Conservation (phyloP, 2,329 filamentous ascomycete species). For the Allantophomopsis lycopodina region DNA sequence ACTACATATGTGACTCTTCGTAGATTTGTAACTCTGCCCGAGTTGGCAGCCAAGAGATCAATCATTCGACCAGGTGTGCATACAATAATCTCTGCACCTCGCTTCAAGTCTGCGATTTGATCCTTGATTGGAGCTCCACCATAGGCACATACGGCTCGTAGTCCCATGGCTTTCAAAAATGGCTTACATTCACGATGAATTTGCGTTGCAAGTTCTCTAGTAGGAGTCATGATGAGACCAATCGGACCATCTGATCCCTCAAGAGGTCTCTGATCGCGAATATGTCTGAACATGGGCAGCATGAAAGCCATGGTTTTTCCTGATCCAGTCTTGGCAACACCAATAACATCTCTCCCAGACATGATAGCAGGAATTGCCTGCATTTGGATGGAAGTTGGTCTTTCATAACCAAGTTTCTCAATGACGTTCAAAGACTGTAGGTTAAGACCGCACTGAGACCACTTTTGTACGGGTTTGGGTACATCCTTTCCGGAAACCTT, state of each 20-base stretch:
- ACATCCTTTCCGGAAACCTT: conserved; percentile 82
- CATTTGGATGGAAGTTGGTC: conserved; percentile 85
- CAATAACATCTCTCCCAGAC: conserved; percentile 90
- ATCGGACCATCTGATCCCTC: conserved; percentile 80
- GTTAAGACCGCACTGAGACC: conserved; percentile 88
- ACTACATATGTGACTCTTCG: conserved; percentile 86
- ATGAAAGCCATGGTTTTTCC: conserved; percentile 95
- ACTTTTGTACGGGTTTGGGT: conserved; percentile 89
- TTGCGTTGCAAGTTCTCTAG: conserved; percentile 83
- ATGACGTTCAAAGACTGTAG: conserved; percentile 80
- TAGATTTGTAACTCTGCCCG: conserved; percentile 86
- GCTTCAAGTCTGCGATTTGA: conserved; percentile 91
- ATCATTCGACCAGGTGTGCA: conserved; percentile 94
- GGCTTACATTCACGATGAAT: conserved; percentile 93
- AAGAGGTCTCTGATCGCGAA: conserved; percentile 79
- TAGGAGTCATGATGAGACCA: conserved; percentile 82
- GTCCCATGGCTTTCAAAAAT: conserved; percentile 73
- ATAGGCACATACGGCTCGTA: conserved; percentile 85
- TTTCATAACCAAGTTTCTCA: conserved; percentile 67
- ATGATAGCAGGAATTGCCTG: conserved; percentile 92
- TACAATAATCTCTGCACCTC: conserved; percentile 87
- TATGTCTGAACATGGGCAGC: conserved; percentile 94
- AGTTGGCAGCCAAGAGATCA: conserved; percentile 84
- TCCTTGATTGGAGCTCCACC: conserved; percentile 94
- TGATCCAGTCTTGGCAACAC: conserved; percentile 93